These are phyloP conservation scores for Suillus clintonianus DNA, from an alignment of 768 basidiomycete genomes.

Conservation along the genomic window DNA sequence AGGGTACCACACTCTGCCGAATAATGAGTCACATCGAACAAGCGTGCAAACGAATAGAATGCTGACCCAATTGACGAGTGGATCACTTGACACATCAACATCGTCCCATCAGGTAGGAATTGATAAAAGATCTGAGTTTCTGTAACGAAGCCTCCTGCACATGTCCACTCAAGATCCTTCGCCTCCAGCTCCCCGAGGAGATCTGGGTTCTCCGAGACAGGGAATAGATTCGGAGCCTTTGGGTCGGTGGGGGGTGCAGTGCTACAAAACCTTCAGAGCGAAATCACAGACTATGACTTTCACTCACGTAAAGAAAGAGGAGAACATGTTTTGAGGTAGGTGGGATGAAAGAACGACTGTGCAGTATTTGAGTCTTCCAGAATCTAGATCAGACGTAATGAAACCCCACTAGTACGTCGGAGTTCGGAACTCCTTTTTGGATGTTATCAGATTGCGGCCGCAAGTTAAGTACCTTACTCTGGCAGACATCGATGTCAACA, in stretches of 20 bases:
- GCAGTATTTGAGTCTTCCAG: neutral
- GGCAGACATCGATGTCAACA: too few species aligned
- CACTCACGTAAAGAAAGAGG: constrained; percentile 77
- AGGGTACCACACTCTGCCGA: constrained; percentile 83
- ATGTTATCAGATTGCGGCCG: neutral
- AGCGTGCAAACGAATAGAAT: constrained; percentile 8
- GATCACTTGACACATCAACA: constrained; percentile 82
- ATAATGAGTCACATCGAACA: constrained; percentile 11
- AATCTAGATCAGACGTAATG: constrained; percentile 2
- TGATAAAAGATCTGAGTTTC: constrained; percentile 92
- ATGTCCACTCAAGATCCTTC: constrained; percentile 81
- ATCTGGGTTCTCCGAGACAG: constrained; percentile 67
- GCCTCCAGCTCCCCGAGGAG: constrained; percentile 75
- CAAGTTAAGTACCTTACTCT: too few species aligned
- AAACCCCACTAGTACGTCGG: neutral
- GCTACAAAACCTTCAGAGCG: constrained; percentile 33
- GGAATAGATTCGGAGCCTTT: constrained; percentile 77
- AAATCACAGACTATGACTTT: neutral
- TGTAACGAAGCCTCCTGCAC: constrained; percentile 79
- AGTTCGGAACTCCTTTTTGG: neutral
- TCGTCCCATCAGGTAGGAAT: constrained; percentile 75
- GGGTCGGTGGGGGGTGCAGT: constrained; percentile 61
- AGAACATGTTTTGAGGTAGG: constrained; percentile 61
- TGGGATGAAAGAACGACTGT: neutral
- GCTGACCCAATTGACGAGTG: constrained; percentile 88